phyloP scores from a whole-genome alignment of 495 filamentous ascomycete genomes.

The Hypoxylon trugodes region DNA sequence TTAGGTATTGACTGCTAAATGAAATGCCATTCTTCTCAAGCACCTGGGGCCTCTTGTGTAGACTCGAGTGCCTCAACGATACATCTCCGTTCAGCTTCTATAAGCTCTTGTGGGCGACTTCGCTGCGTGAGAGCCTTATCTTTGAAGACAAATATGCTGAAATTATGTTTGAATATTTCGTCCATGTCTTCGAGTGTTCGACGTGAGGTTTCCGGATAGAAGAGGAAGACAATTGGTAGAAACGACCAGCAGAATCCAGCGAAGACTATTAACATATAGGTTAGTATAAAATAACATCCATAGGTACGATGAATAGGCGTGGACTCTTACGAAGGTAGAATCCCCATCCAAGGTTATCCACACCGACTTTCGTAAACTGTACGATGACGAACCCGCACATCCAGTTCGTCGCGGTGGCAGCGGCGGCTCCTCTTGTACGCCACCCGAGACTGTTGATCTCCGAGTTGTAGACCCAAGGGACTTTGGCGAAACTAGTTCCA shows the following conservation, averaged over 20 bases:
- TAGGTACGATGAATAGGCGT: not conserved
- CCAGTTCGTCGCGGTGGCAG: conserved; percentile 51
- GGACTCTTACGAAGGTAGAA: conserved; percentile 44
- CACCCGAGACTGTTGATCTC: conserved; percentile 53
- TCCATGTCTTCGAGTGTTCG: conserved; percentile 52
- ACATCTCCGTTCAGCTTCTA: conserved; percentile 38
- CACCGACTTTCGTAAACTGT: conserved; percentile 47
- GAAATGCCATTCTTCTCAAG: not conserved
- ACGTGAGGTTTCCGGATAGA: conserved; percentile 49
- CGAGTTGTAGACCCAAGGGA: conserved; percentile 54
- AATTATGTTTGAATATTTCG: conserved; percentile 39
- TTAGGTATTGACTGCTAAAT: not conserved
- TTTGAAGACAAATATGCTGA: conserved; percentile 38
- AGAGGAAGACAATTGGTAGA: conserved; percentile 45
- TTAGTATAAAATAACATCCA: not conserved
- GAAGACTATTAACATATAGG: conserved; percentile 37
- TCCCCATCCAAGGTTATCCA: conserved; percentile 47
- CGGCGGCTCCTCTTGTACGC: conserved; percentile 50
- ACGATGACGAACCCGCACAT: conserved; percentile 48
- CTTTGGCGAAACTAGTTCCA: conserved; percentile 46
- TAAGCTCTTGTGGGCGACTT: conserved; percentile 33
- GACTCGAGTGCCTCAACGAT: conserved; percentile 4
- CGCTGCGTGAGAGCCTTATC: conserved; percentile 38
- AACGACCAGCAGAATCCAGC: conserved; percentile 44
- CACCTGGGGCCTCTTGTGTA: not conserved